phyloP scores from a whole-genome alignment of 208 protist genomes.

The Trypanosoma theileri region DNA sequence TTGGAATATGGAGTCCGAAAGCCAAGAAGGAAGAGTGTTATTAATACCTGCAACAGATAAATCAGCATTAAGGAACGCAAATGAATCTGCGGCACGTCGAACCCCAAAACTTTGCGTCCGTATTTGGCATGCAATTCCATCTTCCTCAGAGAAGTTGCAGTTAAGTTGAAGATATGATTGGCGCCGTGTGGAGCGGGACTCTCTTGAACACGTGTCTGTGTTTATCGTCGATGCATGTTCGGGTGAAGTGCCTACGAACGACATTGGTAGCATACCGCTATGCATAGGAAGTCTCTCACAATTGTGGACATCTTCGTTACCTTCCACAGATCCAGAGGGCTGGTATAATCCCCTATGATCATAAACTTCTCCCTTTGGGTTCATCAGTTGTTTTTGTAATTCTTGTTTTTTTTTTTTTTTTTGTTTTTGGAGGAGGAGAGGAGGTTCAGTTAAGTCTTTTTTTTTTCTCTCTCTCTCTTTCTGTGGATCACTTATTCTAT shows the following conservation, averaged over 20 bases:
- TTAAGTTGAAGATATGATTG: background rate
- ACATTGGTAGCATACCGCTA: background rate
- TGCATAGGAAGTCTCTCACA: background rate
- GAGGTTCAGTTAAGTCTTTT: too few relatives aligned
- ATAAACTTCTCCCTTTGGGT: too few relatives aligned
- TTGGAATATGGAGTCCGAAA: background rate
- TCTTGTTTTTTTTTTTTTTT: too few relatives aligned
- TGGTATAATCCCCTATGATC: too few relatives aligned
- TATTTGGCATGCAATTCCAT: background rate
- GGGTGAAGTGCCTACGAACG: background rate
- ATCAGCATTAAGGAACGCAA: background rate
- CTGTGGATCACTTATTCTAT: too few relatives aligned
- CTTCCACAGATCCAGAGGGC: background rate
- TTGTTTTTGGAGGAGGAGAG: too few relatives aligned
- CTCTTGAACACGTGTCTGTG: background rate
- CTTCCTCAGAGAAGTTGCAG: background rate
- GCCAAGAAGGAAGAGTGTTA: background rate
- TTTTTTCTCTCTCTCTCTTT: too few relatives aligned
- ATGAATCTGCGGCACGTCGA: slow-evolving; percentile 2
- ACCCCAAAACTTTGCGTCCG: background rate
- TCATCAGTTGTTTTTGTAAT: too few relatives aligned
- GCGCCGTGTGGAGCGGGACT: background rate
- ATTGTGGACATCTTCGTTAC: background rate
- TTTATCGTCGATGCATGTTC: background rate
- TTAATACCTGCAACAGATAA: background rate